Evolutionary conservation across 352 stramenopile genomes (phyloP), one percentile per base, ranked within the genome.

Genomic region (Phytophthora foliorum): DNA sequence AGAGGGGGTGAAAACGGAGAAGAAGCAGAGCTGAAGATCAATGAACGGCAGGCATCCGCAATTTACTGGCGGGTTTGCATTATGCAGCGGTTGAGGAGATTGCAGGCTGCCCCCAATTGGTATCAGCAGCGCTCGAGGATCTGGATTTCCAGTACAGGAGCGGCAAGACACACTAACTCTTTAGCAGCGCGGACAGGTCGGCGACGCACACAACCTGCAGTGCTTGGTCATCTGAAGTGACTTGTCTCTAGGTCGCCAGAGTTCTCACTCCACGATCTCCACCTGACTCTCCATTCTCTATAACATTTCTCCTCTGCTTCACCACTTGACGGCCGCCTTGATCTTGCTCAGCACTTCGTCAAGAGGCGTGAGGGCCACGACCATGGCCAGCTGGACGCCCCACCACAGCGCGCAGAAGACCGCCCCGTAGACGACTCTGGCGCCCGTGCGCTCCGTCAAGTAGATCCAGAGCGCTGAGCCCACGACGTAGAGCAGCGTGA

Each of bases 361-460:
- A 46, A 80, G 83, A 3, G 86, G 89, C 55, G 74, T 90, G 53
- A 94, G 80, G 32, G 78, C 66, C 29, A 91, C 58, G 17, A 88
- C 77, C 39, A 86, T 39, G 22, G 71, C 74, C 31, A 94, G 72
- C 66, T 94, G 86, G 13, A 80, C 50, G 7, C 77, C 67, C 75
- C 90, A 77, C 72, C 82, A 77, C 17, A 82, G 57, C 8, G 77
- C 67, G 49, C 86, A 86, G 56, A 88, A 84, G 36, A 80, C 29
- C 6, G 80, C 65, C 29, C 80, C 86, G 50, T 91, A 92, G 6
- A 81, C 68, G 8, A 80, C 38, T 27, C 81, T 80, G 29, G 74
- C 64, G 10, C 55, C 69, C 63, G 67, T 74, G 16, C 84, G 85
- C 31, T 92, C 81, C 4, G 86, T 89, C 16, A 81, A 57, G 58